Evolutionary conservation across 139 green algal genomes (phyloP), one percentile per base, ranked within the genome.

Genomic region (Micractinium sp.): DNA sequence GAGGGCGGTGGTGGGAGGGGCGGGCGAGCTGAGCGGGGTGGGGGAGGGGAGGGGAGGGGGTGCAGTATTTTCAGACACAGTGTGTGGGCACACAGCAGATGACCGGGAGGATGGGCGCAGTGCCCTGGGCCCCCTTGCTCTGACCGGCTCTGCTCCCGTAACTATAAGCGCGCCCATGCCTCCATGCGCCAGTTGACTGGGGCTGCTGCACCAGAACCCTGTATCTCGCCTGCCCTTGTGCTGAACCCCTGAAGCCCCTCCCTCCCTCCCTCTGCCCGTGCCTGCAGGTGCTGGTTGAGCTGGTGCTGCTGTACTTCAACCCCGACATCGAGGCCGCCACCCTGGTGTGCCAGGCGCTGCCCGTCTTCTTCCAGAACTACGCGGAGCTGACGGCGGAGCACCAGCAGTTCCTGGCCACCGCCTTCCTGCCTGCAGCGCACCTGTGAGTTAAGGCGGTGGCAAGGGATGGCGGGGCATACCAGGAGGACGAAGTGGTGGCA

Each of bases 321-420:
- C 73, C 90, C 7, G 39, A 60, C 47, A 92, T 92, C 23, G 87
- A 92, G 53, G 77, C 81, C 31, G 80, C 78, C 14, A 79, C 86
- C 47, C 91, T 75, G 69, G 35, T 93, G 84, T 81, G 88, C 35
- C 94, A 96, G 92, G 92, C 85, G 66, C 91, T 96, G 61, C 41
- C 89, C 31, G 93, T 96, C 25, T 95, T 94, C 87, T 95, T 96
- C 82, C 88, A 93, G n/a, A 71, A 89, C 74, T 95, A 90, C 36
- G 94, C 94, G 12, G 81, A 76, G 16, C 41, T 91, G 31, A 87
- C 77, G 9, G n/a, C 66, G 19, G 63, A 66, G 31, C 23, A 41
- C 67, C 91, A 92, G 67, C 87, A 88, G 47, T 90, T 84, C n/a
- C 81, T 95, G 87, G 88, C 88, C 35, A 89, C 86, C 23, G 92